Conservation (phyloP, 2,329 filamentous ascomycete genomes). For the Cordyceps farinosa region DNA sequence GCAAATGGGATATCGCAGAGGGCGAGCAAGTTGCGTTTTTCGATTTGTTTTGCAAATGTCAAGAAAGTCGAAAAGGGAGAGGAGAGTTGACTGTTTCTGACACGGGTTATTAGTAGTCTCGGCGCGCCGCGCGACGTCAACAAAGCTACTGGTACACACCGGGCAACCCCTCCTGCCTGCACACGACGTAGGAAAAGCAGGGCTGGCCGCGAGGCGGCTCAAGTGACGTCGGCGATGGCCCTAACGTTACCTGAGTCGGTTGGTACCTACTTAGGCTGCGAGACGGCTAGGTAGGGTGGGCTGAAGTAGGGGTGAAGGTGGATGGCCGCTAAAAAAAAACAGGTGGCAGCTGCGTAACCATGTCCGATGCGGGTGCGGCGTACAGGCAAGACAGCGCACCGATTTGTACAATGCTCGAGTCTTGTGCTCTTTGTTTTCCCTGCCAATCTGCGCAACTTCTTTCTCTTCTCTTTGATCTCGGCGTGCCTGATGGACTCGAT, state of each 20-base stretch:
- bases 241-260: no score
- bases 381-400: neutral
- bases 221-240: constrained; percentile 14
- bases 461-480: neutral
- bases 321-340: neutral
- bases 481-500: neutral
- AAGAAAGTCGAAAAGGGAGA: no score
- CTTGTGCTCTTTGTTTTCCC: neutral
- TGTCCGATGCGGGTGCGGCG: neutral
- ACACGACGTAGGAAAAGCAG: neutral
- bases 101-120: no score
- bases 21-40: no score
- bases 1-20: neutral
- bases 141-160: no score
- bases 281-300: neutral
- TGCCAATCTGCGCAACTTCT: neutral
- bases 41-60: no score
- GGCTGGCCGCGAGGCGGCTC: constrained; percentile 7
- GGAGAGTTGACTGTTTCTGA: no score
- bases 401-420: neutral
- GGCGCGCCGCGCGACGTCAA: no score
- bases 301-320: neutral
- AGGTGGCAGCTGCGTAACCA: neutral
- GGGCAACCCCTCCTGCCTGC: neutral
- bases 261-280: no score